Evolutionary conservation across 805 yeast genomes (phyloP).

Genomic region (Saturnispora sanitii): DNA sequence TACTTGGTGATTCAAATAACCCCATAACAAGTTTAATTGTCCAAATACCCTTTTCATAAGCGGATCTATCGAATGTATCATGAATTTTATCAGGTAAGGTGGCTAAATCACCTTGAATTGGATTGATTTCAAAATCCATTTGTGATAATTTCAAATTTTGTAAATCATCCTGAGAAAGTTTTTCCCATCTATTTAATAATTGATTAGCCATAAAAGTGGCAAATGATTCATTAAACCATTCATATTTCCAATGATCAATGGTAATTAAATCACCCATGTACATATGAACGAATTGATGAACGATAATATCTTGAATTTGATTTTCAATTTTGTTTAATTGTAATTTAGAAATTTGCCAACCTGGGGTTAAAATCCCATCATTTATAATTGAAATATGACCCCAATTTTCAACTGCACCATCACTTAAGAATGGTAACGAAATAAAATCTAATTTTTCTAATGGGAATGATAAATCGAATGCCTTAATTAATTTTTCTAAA

Average conservation of each 20-base stretch:
- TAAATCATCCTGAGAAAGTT: conserved; percentile 22
- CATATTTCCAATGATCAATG: conserved; percentile 55
- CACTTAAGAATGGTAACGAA: conserved; percentile 59
- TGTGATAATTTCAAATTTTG: conserved; percentile 25
- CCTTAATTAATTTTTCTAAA: conserved; percentile 38
- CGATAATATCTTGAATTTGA: conserved; percentile 43
- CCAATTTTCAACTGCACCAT: conserved; percentile 78
- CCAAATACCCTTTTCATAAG: conserved; percentile 54
- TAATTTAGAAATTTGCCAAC: conserved; percentile 17
- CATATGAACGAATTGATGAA: conserved; percentile 71
- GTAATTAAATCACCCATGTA: conserved; percentile 67
- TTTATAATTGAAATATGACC: conserved; percentile 54
- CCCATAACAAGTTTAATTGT: conserved; percentile 44
- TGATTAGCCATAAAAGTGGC: conserved; percentile 59
- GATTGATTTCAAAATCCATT: conserved; percentile 27
- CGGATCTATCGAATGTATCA: conserved; percentile 38
- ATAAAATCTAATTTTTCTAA: conserved; percentile 56
- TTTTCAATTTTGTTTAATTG: conserved; percentile 14
- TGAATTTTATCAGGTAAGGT: conserved; percentile 30
- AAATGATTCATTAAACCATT: conserved; percentile 72
- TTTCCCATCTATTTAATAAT: conserved; percentile 30
- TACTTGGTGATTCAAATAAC: conserved; percentile 29
- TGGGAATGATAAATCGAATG: conserved; percentile 42
- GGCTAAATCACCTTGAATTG: conserved; percentile 29
- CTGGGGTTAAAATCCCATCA: conserved; percentile 36